Conservation (phyloP, 768 basidiomycete genomes). For the Inosperma sp. region DNA sequence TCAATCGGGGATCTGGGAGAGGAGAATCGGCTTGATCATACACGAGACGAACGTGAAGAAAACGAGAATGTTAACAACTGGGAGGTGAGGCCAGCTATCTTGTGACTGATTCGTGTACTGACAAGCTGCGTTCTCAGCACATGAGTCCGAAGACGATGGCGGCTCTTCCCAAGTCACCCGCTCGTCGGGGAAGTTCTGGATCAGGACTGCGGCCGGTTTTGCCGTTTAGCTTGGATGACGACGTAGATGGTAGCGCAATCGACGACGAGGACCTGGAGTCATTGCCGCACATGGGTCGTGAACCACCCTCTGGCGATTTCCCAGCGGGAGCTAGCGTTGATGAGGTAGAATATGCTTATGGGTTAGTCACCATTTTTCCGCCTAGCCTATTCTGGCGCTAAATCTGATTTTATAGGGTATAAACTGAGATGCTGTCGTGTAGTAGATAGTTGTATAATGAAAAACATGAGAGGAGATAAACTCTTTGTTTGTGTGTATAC, state of each 20-base stretch:
- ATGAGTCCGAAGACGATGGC: conserved; percentile 97
- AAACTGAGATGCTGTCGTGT: not conserved
- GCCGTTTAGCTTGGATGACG: conserved; percentile 72
- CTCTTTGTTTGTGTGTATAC: conserved; percentile 46
- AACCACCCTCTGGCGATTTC: conserved; percentile 66
- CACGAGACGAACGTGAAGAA: conserved; percentile 57
- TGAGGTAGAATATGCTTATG: conserved; percentile 86
- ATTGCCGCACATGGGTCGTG: conserved; percentile 53
- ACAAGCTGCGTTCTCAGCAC: conserved; percentile 64
- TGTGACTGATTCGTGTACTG: too few species aligned
- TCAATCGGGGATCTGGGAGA: conserved; percentile 87
- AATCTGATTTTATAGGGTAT: not conserved
- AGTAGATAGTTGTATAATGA: not conserved
- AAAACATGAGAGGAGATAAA: not conserved
- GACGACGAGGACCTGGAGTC: conserved; percentile 76
- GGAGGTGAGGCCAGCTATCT: conserved; percentile 88
- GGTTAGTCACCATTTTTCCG: conserved; percentile 41
- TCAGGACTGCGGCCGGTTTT: conserved; percentile 77
- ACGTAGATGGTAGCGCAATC: conserved; percentile 53
- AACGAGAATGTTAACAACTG: conserved; percentile 91
- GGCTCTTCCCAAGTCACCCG: conserved; percentile 87
- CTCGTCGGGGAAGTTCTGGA: conserved; percentile 81
- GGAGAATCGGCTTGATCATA: conserved; percentile 61
- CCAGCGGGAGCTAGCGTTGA: conserved; percentile 79
- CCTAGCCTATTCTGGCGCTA: not conserved